These are phyloP conservation scores for Phytophthora colocasiae DNA, from an alignment of 352 stramenopile species.

Conservation along the genomic window DNA sequence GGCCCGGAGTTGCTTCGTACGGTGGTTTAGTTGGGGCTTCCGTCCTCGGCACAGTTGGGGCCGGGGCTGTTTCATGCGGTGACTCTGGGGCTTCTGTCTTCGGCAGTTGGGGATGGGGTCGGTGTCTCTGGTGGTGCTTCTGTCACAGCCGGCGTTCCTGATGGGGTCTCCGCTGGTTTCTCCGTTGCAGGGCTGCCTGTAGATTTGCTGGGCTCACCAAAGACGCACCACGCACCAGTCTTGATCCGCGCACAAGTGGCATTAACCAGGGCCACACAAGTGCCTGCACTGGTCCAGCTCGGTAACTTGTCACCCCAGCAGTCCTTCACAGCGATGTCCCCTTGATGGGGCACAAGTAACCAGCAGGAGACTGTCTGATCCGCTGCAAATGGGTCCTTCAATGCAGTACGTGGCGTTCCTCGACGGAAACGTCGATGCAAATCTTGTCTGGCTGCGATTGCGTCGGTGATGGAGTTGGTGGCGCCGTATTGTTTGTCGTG, in stretches of 20 bases:
- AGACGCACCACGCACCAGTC: constrained; percentile 2
- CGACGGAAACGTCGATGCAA: constrained; percentile 6
- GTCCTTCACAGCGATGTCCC: neutral
- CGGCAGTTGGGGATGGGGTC: neutral
- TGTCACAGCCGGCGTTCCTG: constrained; percentile 1
- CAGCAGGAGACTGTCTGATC: neutral
- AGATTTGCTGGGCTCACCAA: neutral
- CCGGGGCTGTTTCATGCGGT: neutral
- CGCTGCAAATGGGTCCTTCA: neutral
- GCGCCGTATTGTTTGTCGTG: neutral
- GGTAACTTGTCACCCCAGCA: neutral
- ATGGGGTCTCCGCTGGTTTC: neutral
- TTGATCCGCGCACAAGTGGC: constrained; percentile 1
- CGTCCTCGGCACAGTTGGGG: neutral
- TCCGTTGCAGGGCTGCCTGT: constrained; percentile 1
- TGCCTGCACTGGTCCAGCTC: neutral
- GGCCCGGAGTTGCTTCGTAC: neutral
- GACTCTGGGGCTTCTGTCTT: neutral
- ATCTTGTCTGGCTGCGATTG: neutral
- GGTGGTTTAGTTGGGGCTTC: neutral
- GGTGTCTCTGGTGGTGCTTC: neutral
- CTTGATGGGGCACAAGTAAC: neutral
- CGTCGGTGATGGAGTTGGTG: constrained; percentile 2
- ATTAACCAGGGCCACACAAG: neutral
- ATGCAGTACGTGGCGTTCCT: constrained; percentile 1